These are phyloP conservation scores for Globisporangium echinulatum DNA, from an alignment of 352 stramenopile genomes.

Conservation along the genomic window DNA sequence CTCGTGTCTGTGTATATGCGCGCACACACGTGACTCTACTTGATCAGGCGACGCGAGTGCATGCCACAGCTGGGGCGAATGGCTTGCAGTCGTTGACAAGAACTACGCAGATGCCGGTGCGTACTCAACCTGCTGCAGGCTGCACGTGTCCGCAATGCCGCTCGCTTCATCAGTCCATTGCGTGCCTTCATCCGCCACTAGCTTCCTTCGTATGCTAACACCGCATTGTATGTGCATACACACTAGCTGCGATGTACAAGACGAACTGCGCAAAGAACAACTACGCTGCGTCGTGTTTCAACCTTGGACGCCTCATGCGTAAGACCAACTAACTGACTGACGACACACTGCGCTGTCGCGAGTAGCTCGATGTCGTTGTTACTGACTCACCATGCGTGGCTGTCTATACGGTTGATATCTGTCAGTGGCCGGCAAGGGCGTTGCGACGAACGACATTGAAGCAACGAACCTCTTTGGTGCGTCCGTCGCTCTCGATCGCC, in stretches of 20 bases:
- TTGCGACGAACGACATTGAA: slow-evolving; percentile 57
- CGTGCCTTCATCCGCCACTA: no score
- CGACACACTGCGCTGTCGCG: no score
- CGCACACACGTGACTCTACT: not conserved
- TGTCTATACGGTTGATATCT: not conserved
- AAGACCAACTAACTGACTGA: slow-evolving; percentile 6
- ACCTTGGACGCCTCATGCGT: slow-evolving; percentile 78
- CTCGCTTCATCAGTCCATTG: no score
- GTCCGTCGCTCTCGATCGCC: slow-evolving; percentile 1
- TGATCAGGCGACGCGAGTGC: slow-evolving; percentile 58
- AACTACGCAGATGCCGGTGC: slow-evolving; percentile 71
- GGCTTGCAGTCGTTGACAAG: slow-evolving; percentile 83
- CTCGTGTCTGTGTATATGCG: not conserved
- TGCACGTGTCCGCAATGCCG: no score
- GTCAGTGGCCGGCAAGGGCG: slow-evolving; percentile 72
- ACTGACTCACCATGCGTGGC: slow-evolving; percentile 1
- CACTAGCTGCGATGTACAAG: slow-evolving; percentile 65
- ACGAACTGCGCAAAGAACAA: slow-evolving; percentile 80
- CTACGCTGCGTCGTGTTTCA: slow-evolving; percentile 83
- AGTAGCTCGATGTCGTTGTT: not conserved
- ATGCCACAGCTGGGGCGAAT: slow-evolving; percentile 85
- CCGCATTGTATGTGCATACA: not conserved
- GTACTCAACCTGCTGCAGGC: no score
- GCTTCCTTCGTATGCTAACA: no score
- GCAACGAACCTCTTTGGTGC: slow-evolving; percentile 70